phyloP scores from a whole-genome alignment of 441 rosid species.

The Metrosideros polymorpha region DNA sequence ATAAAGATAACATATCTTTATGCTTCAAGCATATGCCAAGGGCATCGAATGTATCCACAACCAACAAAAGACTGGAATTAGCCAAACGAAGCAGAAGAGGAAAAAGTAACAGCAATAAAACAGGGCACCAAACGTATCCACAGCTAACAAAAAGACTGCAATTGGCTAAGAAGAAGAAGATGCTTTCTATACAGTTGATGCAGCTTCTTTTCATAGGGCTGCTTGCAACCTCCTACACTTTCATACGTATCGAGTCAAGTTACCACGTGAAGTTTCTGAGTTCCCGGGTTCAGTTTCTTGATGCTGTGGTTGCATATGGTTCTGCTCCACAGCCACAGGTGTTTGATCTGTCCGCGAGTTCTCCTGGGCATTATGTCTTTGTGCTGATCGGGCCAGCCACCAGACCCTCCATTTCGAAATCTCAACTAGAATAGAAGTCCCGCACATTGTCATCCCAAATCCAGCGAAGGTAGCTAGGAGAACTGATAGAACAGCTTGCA shows the following conservation, averaged over 20 bases:
- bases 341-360: conserved; percentile 15
- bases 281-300: conserved; percentile 8
- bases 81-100: not conserved
- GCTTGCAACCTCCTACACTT: not conserved
- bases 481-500: conserved; percentile 58
- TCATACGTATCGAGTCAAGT: not conserved
- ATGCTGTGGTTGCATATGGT: not conserved
- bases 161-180: not conserved
- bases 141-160: not conserved
- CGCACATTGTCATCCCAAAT: conserved; percentile 69
- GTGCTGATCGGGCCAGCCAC: conserved; percentile 8
- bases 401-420: conserved; percentile 29
- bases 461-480: conserved; percentile 72
- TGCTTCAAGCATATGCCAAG: not conserved
- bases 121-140: not conserved
- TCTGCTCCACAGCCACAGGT: conserved; percentile 5
- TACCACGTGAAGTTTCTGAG: conserved; percentile 2
- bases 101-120: not conserved
- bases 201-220: not conserved
- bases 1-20: not conserved
- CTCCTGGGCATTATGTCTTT: conserved; percentile 10
- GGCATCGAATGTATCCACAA: not conserved
- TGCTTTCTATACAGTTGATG: not conserved
- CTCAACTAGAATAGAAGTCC: conserved; percentile 41
- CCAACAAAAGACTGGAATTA: not conserved